Base-by-base conservation (phyloP, 2,329 filamentous ascomycete genomes). In the Sporothrix inflata region DNA sequence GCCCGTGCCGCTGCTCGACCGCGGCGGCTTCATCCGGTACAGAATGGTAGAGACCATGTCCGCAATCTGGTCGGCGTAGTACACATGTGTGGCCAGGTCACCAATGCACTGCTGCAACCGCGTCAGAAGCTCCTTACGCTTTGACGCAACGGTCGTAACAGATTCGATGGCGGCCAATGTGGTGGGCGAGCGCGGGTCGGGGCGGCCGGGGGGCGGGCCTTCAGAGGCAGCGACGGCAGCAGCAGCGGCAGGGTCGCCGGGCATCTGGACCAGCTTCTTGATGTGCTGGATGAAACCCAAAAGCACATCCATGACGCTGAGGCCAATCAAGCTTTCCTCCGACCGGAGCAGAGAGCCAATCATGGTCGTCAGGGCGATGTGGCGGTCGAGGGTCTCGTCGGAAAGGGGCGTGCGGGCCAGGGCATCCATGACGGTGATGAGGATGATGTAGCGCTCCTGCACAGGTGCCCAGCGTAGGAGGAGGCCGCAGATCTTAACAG, bases 281-380 rank as follows among this genome's bases (percentile, higher is more conserved):
- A 95, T 92, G 78, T 97, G 94, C 75, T 93, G 91, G 75, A 98
- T 89, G 16, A 99, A 85, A 1, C 94, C 92, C 16, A 97, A 85
- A 38, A 98, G 84, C 21, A 98, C 91, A 79, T 99, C 96, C 90
- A 98, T 98, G 69, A 98, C 92, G 79, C 94, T 98, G 61, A 99
- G 85, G 0, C 96, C 96, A 74, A 99, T 98, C 78, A 98, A 86
- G 81, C 98, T 98, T 78, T 97, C 90, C 55, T 95, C 90, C 0
- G 95, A 98, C 69, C 92, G 91, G 63, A 99, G 84, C 11, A 98
- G 85, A 74, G 92, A 93, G 74, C 93, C 90, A 73, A 98, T 89
- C 81, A 98, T 90, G 57, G 90, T 90, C 0, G 92, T 88, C 73
- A 97, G 84, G 4, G 91, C 88, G 70, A 94, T 84, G 77, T 97